phyloP scores from a whole-genome alignment of 768 basidiomycete genomes.

The Mycena crocata region DNA sequence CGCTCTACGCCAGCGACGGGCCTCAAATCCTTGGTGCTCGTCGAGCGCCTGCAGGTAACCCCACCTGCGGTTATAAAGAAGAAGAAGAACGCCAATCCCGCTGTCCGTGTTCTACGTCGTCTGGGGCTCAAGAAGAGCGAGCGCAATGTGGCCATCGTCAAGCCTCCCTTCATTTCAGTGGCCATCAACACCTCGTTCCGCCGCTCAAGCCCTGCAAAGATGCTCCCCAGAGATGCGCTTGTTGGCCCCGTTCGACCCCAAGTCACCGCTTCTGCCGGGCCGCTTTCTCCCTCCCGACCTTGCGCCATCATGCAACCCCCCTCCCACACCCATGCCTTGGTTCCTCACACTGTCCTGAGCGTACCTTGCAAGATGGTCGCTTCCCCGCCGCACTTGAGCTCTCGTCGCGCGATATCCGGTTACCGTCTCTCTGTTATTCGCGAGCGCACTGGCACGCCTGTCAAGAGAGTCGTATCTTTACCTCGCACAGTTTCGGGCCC shows the following conservation, averaged over 20 bases:
- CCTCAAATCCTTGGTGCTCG: neutral
- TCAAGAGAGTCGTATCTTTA: no score
- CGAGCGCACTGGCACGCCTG: no score
- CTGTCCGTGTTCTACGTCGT: neutral
- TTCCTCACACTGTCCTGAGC: no score
- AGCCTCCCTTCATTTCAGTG: neutral
- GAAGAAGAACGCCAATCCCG: neutral
- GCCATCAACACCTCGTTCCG: neutral
- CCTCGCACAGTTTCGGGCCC: no score
- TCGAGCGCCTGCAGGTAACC: neutral
- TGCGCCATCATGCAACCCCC: no score
- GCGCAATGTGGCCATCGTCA: neutral
- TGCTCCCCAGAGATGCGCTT: neutral
- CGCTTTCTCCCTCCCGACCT: no score
- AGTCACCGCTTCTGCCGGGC: no score
- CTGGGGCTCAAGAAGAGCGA: neutral
- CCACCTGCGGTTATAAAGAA: neutral
- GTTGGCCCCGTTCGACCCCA: neutral
- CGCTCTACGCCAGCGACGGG: neutral
- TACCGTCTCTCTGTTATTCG: no score
- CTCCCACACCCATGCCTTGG: no score
- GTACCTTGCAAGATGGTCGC: no score
- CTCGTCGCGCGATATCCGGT: no score
- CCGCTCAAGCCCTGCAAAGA: neutral
- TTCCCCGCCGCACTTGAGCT: no score